Conservation (phyloP, 2,329 filamentous ascomycete genomes). For the Herpomyces periplanetae region DNA sequence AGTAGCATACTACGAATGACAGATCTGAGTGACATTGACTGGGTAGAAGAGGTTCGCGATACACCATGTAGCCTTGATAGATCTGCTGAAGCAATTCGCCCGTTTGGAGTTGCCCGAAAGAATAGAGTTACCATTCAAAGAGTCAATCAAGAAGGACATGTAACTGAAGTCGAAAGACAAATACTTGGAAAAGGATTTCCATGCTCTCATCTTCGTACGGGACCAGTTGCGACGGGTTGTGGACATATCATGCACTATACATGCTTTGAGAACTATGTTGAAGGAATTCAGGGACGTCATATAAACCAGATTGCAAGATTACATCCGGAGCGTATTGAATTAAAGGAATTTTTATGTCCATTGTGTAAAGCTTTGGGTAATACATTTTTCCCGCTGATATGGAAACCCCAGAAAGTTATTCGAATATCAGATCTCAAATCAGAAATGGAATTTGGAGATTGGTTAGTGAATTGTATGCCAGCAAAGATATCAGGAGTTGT, state of each 20-base stretch:
- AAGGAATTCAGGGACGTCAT: constrained; percentile 46
- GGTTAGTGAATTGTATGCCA: constrained; percentile 21
- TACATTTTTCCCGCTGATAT: constrained; percentile 66
- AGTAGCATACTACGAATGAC: constrained; percentile 62
- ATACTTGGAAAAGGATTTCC: constrained; percentile 66
- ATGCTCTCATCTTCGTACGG: constrained; percentile 19
- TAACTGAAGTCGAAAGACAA: constrained; percentile 32
- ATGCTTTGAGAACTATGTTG: constrained; percentile 70
- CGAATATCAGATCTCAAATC: constrained; percentile 31
- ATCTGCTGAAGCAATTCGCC: constrained; percentile 40
- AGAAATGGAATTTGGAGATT: constrained; percentile 20
- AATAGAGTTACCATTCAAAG: constrained; percentile 43
- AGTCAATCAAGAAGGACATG: constrained; percentile 26
- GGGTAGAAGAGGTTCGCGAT: constrained; percentile 39
- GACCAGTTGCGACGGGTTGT: constrained; percentile 57
- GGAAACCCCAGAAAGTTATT: constrained; percentile 60
- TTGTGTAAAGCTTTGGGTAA: constrained; percentile 89
- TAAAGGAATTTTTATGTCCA: constrained; percentile 76
- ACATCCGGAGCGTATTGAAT: constrained; percentile 39
- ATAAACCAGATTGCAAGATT: constrained; percentile 69
- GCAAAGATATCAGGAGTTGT: too few species aligned
- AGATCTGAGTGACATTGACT: constrained; percentile 37
- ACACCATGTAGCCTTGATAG: constrained; percentile 48
- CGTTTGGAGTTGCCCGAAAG: constrained; percentile 61
- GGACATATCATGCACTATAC: constrained; percentile 95